A percentile compares a stretch with the other conserved stretches of the same genome.
Evolutionary conservation across 1,284 basidiomycete genomes (phyloP).

Genomic region (Xerocomus minutiporus): DNA sequence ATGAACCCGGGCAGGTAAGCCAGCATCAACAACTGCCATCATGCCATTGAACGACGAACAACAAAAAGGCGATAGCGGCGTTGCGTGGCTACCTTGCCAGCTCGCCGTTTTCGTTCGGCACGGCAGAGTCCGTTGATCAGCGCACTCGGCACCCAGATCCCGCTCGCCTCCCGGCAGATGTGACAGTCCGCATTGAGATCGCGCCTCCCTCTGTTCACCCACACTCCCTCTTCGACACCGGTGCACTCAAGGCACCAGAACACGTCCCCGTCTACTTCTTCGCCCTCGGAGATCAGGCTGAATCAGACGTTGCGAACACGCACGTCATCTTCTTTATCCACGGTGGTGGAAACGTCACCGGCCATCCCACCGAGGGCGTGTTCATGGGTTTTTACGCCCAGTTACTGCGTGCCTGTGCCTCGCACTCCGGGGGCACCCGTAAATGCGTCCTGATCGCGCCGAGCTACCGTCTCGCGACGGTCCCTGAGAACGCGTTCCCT

Average conservation of each 20-base stretch:
- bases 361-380: conserved; percentile 8
- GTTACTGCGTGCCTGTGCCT: conserved; percentile 6
- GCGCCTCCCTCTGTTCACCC: conserved; percentile 12
- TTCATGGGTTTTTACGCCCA: conserved; percentile 2
- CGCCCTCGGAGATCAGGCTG: neutral
- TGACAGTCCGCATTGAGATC: conserved; percentile 18
- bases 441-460: conserved; percentile 14
- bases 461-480: neutral
- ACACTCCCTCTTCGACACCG: conserved; percentile 7
- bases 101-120: neutral
- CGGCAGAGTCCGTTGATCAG: conserved; percentile 16
- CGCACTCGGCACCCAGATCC: conserved; percentile 7
- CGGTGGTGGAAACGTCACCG: conserved; percentile 11
- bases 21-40: neutral
- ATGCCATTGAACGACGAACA: conserved; percentile 15
- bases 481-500: conserved; percentile 24
- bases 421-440: neutral
- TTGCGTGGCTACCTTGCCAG: neutral
- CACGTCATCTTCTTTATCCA: conserved; percentile 17
- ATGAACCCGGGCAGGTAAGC: neutral
- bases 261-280: conserved; percentile 21
- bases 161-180: conserved; percentile 11
- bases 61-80: neutral
- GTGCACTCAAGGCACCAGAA: conserved; percentile 15
- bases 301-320: neutral